phyloP scores from a whole-genome alignment of 495 filamentous ascomycete species.

The Aspergillus biplanus region DNA sequence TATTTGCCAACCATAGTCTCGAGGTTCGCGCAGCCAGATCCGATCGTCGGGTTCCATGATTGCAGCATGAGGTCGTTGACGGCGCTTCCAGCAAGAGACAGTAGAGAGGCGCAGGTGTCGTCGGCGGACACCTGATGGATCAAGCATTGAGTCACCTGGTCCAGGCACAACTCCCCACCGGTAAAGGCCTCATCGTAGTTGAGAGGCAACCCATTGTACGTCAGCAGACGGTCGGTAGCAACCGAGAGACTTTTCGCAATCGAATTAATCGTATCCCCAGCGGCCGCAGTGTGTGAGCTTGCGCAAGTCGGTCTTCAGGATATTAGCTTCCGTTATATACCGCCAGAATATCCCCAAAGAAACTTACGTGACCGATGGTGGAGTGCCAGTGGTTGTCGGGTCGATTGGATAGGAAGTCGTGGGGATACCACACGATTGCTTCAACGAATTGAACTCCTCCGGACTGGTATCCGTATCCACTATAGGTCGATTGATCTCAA shows the following conservation, averaged over 20 bases:
- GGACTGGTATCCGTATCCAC: not conserved
- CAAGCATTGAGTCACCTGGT: constrained; percentile 1
- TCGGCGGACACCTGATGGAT: not conserved
- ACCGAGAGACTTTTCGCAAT: constrained; percentile 1
- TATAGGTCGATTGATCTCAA: constrained; percentile 1
- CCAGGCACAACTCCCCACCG: constrained; percentile 2
- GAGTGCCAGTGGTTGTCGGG: not conserved
- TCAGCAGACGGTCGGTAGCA: constrained; percentile 7
- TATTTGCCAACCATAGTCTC: constrained; percentile 5
- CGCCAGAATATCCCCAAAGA: not conserved
- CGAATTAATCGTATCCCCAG: constrained; percentile 4
- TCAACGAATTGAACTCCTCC: not conserved
- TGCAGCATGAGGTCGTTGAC: constrained; percentile 3
- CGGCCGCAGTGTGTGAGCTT: not conserved
- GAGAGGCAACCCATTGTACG: constrained; percentile 1
- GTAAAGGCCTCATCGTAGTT: not conserved
- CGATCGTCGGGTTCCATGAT: constrained; percentile 10
- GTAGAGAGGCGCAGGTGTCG: constrained; percentile 4
- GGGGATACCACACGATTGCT: constrained; percentile 7
- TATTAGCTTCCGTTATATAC: no score
- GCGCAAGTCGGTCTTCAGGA: not conserved
- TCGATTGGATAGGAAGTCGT: constrained; percentile 9
- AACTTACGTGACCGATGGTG: not conserved
- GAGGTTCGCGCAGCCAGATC: not conserved
- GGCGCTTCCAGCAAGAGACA: not conserved